Evolutionary conservation across 345 rosid genomes (phyloP).

Genomic region (Atalantia buxifolia): DNA sequence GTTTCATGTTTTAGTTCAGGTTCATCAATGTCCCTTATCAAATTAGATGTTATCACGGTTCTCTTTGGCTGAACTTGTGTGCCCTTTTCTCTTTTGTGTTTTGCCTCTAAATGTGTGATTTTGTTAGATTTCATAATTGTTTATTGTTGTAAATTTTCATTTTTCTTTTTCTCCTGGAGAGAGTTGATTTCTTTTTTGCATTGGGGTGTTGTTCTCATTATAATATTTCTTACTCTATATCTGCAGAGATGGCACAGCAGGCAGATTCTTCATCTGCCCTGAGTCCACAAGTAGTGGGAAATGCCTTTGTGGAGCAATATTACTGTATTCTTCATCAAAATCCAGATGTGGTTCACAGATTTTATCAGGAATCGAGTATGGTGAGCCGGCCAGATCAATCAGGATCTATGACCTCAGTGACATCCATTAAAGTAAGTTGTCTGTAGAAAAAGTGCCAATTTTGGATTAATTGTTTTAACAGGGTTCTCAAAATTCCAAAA

Average conservation of each 20-base stretch:
- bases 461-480: not conserved
- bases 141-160: not conserved
- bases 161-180: not conserved
- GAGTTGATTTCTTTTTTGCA: not conserved
- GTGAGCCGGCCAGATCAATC: constrained; percentile 46
- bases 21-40: too few species aligned
- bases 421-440: constrained; percentile 48
- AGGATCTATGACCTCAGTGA: constrained; percentile 49
- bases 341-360: constrained; percentile 41
- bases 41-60: too few species aligned
- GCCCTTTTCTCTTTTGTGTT: not conserved
- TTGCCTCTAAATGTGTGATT: not conserved
- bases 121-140: not conserved
- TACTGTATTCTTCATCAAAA: constrained; percentile 42
- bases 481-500: not conserved
- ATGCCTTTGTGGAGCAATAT: constrained; percentile 56
- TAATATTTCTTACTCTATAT: not conserved
- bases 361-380: constrained; percentile 57
- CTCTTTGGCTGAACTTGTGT: not conserved
- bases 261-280: constrained; percentile 38
- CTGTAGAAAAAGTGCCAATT: not conserved
- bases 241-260: constrained; percentile 49
- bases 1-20: too few species aligned
- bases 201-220: not conserved
- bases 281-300: constrained; percentile 46